A percentile compares a stretch with the other conserved stretches of the same genome.
Evolutionary conservation across 2,329 filamentous ascomycete genomes (phyloP).

Genomic region (Apiospora kogelbergensis): DNA sequence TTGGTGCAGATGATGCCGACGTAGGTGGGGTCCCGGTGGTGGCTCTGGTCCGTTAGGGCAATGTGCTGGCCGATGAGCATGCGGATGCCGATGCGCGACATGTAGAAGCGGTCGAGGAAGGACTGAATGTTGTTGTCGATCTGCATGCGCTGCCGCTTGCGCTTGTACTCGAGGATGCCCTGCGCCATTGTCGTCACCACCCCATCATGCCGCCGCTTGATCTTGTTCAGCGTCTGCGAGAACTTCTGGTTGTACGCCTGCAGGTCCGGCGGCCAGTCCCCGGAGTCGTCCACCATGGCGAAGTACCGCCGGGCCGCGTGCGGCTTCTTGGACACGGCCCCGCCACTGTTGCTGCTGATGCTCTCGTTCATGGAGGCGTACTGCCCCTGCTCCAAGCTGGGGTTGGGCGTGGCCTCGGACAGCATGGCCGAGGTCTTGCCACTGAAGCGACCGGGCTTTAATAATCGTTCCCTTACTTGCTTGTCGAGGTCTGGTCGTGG

Average conservation of each 20-base stretch:
- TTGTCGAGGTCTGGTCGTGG: slow-evolving; percentile 73
- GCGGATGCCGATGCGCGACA: slow-evolving; percentile 97
- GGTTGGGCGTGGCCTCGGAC: slow-evolving; percentile 83
- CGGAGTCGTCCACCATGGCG: slow-evolving; percentile 82
- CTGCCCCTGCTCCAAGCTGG: slow-evolving; percentile 82
- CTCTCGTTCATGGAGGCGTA: slow-evolving; percentile 62
- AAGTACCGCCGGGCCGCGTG: slow-evolving; percentile 75
- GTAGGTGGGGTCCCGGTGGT: slow-evolving; percentile 86
- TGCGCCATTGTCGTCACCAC: slow-evolving; percentile 98
- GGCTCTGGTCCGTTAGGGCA: slow-evolving; percentile 88
- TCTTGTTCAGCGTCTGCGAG: slow-evolving; percentile 82
- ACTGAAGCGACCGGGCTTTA: slow-evolving; percentile 59
- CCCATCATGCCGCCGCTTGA: slow-evolving; percentile 93
- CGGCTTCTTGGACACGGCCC: slow-evolving; percentile 48
- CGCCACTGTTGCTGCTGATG: slow-evolving; percentile 35
- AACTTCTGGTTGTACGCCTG: slow-evolving; percentile 93
- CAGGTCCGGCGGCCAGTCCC: slow-evolving; percentile 91
- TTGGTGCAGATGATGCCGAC: slow-evolving; percentile 99
- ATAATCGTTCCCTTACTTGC: slow-evolving; percentile 77
- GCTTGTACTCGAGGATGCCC: slow-evolving; percentile 97
- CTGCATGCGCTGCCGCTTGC: slow-evolving; percentile 92
- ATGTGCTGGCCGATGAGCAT: slow-evolving; percentile 99
- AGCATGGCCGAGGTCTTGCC: slow-evolving; percentile 67
- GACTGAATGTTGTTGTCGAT: slow-evolving; percentile 97
- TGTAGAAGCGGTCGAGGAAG: slow-evolving; percentile 98